Conservation (phyloP, 371 early-diverging fungal species). For the Gilbertella persicaria region DNA sequence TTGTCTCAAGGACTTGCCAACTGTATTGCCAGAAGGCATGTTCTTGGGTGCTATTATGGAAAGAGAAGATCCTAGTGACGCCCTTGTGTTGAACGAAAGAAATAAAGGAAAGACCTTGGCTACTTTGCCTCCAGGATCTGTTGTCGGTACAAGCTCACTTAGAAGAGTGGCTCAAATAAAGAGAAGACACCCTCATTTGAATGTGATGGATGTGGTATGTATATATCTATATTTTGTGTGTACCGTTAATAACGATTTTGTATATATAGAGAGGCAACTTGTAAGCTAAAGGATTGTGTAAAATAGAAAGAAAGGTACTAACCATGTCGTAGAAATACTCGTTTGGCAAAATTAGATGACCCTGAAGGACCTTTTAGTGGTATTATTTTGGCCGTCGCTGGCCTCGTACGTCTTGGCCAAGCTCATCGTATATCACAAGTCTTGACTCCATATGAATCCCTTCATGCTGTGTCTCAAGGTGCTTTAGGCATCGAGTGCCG, state of each 20-base stretch:
- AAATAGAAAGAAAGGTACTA: not conserved
- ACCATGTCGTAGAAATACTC: conserved; percentile 67
- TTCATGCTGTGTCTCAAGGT: conserved; percentile 96
- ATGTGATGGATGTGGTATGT: conserved; percentile 81
- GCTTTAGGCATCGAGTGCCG: conserved; percentile 90
- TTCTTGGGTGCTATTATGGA: conserved; percentile 79
- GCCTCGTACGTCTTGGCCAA: conserved; percentile 74
- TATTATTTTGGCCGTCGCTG: conserved; percentile 89
- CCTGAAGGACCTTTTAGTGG: conserved; percentile 73
- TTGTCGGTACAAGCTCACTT: conserved; percentile 91
- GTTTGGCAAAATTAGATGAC: conserved; percentile 87
- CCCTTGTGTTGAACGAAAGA: conserved; percentile 63
- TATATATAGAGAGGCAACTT: conserved; percentile 43
- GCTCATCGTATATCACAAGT: conserved; percentile 72
- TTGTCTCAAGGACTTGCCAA: conserved; percentile 94
- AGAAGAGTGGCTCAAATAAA: conserved; percentile 89
- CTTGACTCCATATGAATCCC: conserved; percentile 62
- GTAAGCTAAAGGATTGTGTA: conserved; percentile 21
- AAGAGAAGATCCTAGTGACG: conserved; percentile 90
- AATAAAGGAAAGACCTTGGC: conserved; percentile 43
- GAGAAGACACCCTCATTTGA: conserved; percentile 75
- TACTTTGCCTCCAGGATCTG: conserved; percentile 75
- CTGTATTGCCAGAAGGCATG: conserved; percentile 86
- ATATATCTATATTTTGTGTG: not conserved
- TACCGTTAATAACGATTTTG: not conserved